Evolutionary conservation across 139 green algal genomes (phyloP).

Genomic region (Picochlorum costavermella): DNA sequence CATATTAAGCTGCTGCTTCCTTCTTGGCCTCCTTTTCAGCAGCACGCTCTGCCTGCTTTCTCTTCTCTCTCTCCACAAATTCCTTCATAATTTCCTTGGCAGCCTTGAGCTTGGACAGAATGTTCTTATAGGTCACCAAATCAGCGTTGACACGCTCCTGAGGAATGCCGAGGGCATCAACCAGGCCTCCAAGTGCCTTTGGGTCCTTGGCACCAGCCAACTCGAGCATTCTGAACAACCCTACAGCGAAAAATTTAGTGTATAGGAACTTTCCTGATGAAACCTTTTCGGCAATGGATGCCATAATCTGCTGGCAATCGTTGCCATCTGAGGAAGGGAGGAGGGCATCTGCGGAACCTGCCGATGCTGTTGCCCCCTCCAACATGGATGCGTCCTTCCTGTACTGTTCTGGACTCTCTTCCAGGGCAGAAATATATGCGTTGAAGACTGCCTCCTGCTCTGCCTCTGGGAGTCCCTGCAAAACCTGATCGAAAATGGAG

Average conservation of each 20-base stretch:
- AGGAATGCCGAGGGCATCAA: conserved; percentile 61
- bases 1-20: conserved; percentile 8
- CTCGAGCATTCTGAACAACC: conserved; percentile 84
- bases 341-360: not conserved
- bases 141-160: conserved; percentile 73
- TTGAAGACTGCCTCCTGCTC: conserved; percentile 55
- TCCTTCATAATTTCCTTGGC: conserved; percentile 85
- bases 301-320: conserved; percentile 62
- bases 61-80: conserved; percentile 73
- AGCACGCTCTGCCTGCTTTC: conserved; percentile 66
- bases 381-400: conserved; percentile 48
- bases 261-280: conserved; percentile 59
- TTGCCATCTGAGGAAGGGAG: conserved; percentile 21
- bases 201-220: conserved; percentile 82
- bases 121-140: conserved; percentile 81
- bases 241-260: conserved; percentile 89
- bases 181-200: conserved; percentile 63
- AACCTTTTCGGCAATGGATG: conserved; percentile 38
- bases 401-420: conserved; percentile 64
- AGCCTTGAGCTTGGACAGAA: conserved; percentile 76
- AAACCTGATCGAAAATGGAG: conserved; percentile 81
- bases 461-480: conserved; percentile 56
- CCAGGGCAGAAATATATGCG: conserved; percentile 67
- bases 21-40: conserved; percentile 20
- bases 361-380: conserved; percentile 38